Conservation (phyloP, 306 rosid genomes). For the Datisca glomerata region DNA sequence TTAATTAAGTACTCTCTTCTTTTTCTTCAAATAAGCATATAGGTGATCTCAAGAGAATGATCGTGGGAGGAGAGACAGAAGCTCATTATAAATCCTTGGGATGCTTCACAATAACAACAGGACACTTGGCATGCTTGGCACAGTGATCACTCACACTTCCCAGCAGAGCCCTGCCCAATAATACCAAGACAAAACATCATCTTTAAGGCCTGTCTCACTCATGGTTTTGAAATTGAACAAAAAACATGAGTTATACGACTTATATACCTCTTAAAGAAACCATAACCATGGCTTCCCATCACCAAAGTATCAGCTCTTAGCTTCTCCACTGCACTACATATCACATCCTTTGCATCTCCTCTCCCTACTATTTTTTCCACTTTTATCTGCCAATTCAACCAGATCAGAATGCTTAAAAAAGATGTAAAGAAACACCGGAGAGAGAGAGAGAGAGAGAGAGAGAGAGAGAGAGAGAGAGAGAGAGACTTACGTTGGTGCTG, state of each 20-base stretch:
- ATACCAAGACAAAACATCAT: too few relatives aligned
- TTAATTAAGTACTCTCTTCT: too few relatives aligned
- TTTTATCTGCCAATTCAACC: conserved; percentile 29
- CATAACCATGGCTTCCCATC: conserved; percentile 78
- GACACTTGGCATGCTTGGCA: conserved; percentile 58
- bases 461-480: not conserved
- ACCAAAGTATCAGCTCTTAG: conserved; percentile 59
- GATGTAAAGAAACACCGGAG: too few relatives aligned
- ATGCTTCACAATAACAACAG: conserved; percentile 72
- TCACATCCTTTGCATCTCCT: conserved; percentile 68
- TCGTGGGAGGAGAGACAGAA: too few relatives aligned
- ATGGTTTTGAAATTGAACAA: too few relatives aligned
- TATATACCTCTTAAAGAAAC: conserved; percentile 74
- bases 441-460: not conserved
- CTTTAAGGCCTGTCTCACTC: too few relatives aligned
- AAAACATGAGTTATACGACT: too few relatives aligned
- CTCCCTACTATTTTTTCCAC: conserved; percentile 43
- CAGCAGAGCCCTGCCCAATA: conserved; percentile 47
- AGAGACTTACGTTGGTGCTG: conserved; percentile 17
- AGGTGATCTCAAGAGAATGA: too few relatives aligned
- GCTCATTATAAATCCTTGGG: too few relatives aligned
- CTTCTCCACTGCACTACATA: conserved; percentile 47
- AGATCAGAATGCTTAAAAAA: not conserved
- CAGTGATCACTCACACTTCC: conserved; percentile 88
- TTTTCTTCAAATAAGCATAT: too few relatives aligned